A percentile compares a stretch with the other conserved stretches of the same genome.
These are phyloP conservation scores for Rhazya stricta DNA, from an alignment of 257 asterid species.

Conservation along the genomic window DNA sequence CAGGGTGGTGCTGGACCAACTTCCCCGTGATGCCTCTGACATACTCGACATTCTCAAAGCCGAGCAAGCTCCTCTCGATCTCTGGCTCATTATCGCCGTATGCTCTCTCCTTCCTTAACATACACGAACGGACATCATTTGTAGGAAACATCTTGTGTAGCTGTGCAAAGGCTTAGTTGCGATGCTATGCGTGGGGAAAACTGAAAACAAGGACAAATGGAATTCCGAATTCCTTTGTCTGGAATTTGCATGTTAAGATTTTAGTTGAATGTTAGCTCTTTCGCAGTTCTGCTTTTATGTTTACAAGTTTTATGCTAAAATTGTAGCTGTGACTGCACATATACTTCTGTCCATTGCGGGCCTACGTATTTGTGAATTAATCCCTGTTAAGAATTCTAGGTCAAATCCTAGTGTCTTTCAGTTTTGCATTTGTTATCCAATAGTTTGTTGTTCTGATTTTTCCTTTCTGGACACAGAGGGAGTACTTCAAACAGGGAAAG, in stretches of 20 bases:
- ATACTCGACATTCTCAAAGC: conserved; percentile 96
- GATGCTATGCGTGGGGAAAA: background rate
- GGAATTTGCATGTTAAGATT: background rate
- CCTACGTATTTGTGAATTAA: background rate
- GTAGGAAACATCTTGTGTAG: background rate
- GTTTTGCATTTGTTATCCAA: background rate
- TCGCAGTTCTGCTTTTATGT: background rate
- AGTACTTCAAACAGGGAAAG: conserved; percentile 97
- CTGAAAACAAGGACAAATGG: no score
- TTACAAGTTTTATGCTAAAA: background rate
- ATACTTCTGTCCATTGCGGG: background rate
- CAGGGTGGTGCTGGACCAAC: conserved; percentile 89
- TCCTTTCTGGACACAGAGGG: conserved; percentile 62
- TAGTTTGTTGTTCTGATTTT: conserved; percentile 10
- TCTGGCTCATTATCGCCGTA: conserved; percentile 96
- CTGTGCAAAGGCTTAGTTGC: background rate
- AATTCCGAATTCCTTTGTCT: background rate
- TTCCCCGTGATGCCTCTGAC: conserved; percentile 97
- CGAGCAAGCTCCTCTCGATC: conserved; percentile 98
- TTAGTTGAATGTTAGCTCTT: background rate
- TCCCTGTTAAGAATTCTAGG: background rate
- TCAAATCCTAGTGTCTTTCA: background rate
- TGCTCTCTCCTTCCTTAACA: background rate
- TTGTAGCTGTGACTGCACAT: background rate
- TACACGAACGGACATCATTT: background rate